Percentiles rank a stretch among this genome's conserved stretches.
Conservation (phyloP, 495 filamentous ascomycete genomes). For the Cryomyces antarcticus region DNA sequence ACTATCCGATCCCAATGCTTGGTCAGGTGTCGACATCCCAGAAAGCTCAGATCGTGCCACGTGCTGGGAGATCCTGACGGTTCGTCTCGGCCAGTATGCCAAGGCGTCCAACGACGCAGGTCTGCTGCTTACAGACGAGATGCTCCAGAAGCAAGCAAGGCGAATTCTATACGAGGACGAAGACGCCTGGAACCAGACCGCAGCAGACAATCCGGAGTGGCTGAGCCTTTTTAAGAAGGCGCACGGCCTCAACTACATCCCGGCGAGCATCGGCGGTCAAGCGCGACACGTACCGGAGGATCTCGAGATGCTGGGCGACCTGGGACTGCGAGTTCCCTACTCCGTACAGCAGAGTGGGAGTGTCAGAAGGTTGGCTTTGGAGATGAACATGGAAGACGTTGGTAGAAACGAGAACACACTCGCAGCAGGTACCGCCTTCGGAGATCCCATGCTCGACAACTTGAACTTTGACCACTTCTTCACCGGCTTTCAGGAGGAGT, state of each 20-base stretch:
- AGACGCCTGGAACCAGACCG: slow-evolving; percentile 22
- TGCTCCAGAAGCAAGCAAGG: slow-evolving; percentile 18
- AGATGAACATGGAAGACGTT: too few species aligned
- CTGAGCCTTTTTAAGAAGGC: slow-evolving; percentile 21
- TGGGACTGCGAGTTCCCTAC: slow-evolving; percentile 1
- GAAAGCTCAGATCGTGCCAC: slow-evolving; percentile 3
- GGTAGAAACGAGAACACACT: too few species aligned
- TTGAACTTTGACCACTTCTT: too few species aligned
- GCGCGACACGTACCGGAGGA: slow-evolving; percentile 6
- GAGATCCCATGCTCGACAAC: too few species aligned
- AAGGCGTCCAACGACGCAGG: slow-evolving; percentile 12
- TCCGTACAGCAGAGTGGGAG: too few species aligned
- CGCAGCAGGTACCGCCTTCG: too few species aligned
- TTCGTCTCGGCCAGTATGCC: slow-evolving; percentile 18
- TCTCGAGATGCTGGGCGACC: slow-evolving; percentile 7
- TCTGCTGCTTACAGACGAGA: slow-evolving; percentile 14
- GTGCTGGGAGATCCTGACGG: slow-evolving; percentile 22
- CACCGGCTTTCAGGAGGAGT: too few species aligned
- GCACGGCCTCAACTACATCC: slow-evolving; percentile 7
- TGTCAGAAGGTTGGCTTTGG: too few species aligned
- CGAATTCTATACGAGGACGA: slow-evolving; percentile 18
- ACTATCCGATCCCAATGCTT: not conserved
- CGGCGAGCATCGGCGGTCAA: slow-evolving; percentile 1
- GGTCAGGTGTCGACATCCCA: not conserved
- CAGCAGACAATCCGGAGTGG: slow-evolving; percentile 23